These are phyloP conservation scores for Dillenia turbinata DNA, from an alignment of 164 flowering plant genomes.

Conservation along the genomic window DNA sequence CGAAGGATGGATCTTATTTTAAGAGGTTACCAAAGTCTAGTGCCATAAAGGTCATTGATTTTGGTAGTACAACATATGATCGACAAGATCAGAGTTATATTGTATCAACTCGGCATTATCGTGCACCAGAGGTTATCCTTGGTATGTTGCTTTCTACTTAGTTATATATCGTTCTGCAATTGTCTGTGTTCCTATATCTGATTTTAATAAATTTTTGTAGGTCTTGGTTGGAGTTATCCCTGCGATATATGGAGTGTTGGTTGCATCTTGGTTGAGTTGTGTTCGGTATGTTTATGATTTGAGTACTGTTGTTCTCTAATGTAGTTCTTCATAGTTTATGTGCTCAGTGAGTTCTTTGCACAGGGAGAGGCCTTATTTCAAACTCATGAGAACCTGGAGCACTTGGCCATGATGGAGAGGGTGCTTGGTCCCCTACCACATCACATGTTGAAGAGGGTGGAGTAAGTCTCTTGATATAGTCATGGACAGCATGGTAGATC, in stretches of 20 bases:
- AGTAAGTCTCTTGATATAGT: slow-evolving; percentile 31
- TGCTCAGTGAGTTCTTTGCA: background rate
- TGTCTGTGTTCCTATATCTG: background rate
- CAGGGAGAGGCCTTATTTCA: slow-evolving; percentile 82
- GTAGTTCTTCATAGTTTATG: too few relatives aligned
- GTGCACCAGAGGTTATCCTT: slow-evolving; percentile 75
- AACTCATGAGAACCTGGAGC: slow-evolving; percentile 75
- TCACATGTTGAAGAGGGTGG: slow-evolving; percentile 59
- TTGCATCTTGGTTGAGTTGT: slow-evolving; percentile 64
- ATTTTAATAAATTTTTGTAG: slow-evolving; percentile 14
- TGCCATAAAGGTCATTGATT: slow-evolving; percentile 69
- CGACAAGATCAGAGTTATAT: slow-evolving; percentile 51
- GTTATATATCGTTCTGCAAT: background rate
- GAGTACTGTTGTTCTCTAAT: too few relatives aligned
- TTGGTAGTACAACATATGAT: slow-evolving; percentile 69
- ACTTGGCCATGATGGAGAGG: slow-evolving; percentile 82
- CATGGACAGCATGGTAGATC: background rate
- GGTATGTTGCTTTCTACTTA: slow-evolving; percentile 24
- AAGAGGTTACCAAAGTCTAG: slow-evolving; percentile 67
- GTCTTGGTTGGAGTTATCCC: slow-evolving; percentile 71
- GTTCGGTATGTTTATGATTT: slow-evolving; percentile 40
- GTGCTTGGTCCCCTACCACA: slow-evolving; percentile 61
- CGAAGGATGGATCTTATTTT: slow-evolving; percentile 43
- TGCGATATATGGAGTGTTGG: slow-evolving; percentile 82
- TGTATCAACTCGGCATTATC: slow-evolving; percentile 70